Conservation (phyloP, 495 filamentous ascomycete species). For the Penicillium canariense region DNA sequence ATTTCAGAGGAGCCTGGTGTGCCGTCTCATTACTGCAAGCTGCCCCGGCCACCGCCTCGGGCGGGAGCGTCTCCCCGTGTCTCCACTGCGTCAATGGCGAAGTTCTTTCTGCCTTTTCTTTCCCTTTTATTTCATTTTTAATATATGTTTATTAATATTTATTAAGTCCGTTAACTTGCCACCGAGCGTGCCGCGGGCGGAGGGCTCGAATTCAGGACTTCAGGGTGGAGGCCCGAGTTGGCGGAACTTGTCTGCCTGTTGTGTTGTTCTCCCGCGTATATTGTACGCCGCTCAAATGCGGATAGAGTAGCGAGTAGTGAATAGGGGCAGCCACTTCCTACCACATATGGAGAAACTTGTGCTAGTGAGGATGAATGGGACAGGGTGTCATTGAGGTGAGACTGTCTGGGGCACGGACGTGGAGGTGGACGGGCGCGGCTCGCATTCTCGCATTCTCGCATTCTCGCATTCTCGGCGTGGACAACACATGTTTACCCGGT, state of each 20-base stretch:
- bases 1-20: neutral
- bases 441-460: constrained; percentile 2
- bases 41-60: neutral
- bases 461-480: neutral
- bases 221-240: neutral
- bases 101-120: no score
- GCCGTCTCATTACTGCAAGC: neutral
- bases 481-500: neutral
- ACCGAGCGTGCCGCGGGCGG: neutral
- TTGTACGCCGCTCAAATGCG: no score
- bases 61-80: neutral
- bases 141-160: no score
- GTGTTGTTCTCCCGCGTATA: no score
- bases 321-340: no score
- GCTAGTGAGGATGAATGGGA: neutral
- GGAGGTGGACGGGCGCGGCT: neutral
- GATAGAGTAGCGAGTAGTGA: no score
- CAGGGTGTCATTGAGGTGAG: neutral
- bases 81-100: neutral
- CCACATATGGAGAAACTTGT: no score
- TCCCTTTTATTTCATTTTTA: no score
- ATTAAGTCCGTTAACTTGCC: neutral
- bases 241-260: neutral
- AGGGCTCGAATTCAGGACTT: neutral
- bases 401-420: neutral